These are phyloP conservation scores for Aurinia saxatilis DNA, from an alignment of 345 rosid species.

Conservation along the genomic window DNA sequence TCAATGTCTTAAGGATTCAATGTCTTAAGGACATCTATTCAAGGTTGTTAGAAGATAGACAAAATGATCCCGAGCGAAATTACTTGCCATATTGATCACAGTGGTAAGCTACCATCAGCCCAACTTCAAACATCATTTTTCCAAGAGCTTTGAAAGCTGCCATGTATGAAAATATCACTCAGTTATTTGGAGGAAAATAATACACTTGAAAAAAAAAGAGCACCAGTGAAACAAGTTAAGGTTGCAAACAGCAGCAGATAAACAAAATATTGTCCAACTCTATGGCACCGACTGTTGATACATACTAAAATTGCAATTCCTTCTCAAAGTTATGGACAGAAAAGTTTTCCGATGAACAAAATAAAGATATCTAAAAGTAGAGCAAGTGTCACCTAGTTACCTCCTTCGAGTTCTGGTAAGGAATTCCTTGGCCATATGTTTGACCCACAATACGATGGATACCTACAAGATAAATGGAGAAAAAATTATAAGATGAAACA, in stretches of 20 bases:
- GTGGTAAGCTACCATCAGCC: conserved; percentile 76
- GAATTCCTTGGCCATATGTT: conserved; percentile 78
- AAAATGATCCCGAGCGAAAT: neutral
- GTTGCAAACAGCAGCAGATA: neutral
- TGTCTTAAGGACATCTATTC: neutral
- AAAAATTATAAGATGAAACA: conserved; percentile 2
- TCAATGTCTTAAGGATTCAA: neutral
- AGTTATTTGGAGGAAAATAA: neutral
- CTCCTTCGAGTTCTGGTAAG: conserved; percentile 80
- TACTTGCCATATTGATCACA: conserved; percentile 76
- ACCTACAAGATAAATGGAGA: conserved; percentile 39
- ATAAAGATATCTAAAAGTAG: neutral
- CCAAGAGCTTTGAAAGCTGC: conserved; percentile 89
- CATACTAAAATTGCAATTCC: neutral
- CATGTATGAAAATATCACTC: conserved; percentile 7
- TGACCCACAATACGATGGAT: conserved; percentile 82
- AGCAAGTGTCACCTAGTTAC: conserved; percentile 33
- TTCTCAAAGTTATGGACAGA: neutral
- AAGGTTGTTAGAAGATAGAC: neutral
- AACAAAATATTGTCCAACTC: neutral
- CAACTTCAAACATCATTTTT: conserved; percentile 72
- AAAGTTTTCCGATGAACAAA: neutral
- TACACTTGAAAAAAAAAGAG: neutral
- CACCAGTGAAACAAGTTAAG: neutral
- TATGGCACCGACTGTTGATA: neutral